These are phyloP conservation scores for Hemileccinum impolitum DNA, from an alignment of 768 basidiomycete species.

Conservation along the genomic window DNA sequence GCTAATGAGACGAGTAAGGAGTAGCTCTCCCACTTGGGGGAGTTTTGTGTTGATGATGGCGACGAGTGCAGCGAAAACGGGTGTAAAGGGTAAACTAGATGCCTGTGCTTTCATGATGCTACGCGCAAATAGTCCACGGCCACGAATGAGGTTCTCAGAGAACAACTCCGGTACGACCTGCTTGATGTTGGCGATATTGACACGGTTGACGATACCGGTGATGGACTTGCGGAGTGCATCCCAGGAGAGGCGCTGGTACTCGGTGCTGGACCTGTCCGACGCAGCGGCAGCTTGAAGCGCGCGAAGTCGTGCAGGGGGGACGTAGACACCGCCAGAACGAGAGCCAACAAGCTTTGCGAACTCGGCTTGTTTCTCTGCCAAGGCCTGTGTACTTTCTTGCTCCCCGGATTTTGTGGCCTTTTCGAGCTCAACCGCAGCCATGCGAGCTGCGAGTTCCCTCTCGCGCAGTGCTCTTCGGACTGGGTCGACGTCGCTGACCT, in stretches of 20 bases:
- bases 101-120: slow-evolving; percentile 99
- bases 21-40: slow-evolving; percentile 91
- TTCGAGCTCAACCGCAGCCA: slow-evolving; percentile 67
- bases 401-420: slow-evolving; percentile 50
- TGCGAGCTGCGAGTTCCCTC: slow-evolving; percentile 68
- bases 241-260: slow-evolving; percentile 96
- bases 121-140: slow-evolving; percentile 86
- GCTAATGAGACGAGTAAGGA: slow-evolving; percentile 84
- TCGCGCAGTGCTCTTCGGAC: slow-evolving; percentile 73
- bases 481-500: slow-evolving; percentile 73
- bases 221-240: slow-evolving; percentile 96
- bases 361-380: slow-evolving; percentile 75
- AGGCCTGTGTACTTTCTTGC: slow-evolving; percentile 42
- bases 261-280: slow-evolving; percentile 76
- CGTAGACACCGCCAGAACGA: slow-evolving; percentile 91
- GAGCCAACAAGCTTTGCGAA: slow-evolving; percentile 82
- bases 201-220: slow-evolving; percentile 99
- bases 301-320: slow-evolving; percentile 90
- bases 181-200: slow-evolving; percentile 96
- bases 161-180: slow-evolving; percentile 89
- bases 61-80: slow-evolving; percentile 92
- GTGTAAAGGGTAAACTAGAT: slow-evolving; percentile 95
- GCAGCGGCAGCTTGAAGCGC: slow-evolving; percentile 84
- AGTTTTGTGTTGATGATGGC: slow-evolving; percentile 96
- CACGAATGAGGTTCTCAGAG: slow-evolving; percentile 89